Base-by-base conservation (phyloP, 2,329 filamentous ascomycete genomes). In the Stemphylium beticola region DNA sequence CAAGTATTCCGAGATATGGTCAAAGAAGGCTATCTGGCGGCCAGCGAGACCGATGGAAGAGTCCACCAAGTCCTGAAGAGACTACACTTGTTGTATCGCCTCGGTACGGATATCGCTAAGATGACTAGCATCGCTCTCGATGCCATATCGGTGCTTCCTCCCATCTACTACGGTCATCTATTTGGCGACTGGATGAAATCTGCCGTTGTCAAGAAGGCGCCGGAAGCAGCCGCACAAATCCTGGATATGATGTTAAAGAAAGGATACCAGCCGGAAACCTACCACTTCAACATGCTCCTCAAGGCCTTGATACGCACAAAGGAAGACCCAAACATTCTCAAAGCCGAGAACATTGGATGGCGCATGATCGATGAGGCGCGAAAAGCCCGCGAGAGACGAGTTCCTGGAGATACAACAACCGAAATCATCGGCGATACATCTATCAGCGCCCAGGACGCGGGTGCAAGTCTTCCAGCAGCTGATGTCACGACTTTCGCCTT, bases 1-100 rank as follows among this genome's bases (percentile, higher is more conserved):
- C 85, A 86, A 48, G 85, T 91, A 0, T 96, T 96, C 73, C 90
- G 89, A 63, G 91, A 96, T 72, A 96, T 96, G 92, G 92, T 96
- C 86, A 85, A 83, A 7, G 71, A 76, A 53, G 76, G 76, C 40
- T 74, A 75, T 9, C 52, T 73, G 2, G 68, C 73, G n/a, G 69
- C 76, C n/a, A 76, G 79, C 45, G 79, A 76, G 20, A 75, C 74
- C 4, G 68, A 49, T 7, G 31, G 41, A 8, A 32, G 57, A 14
- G 42, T 70, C 14, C n/a, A 58, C 5, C 42, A 57, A 41, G 66
- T 73, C 4, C 53, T 74, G 29, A 56, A 50, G 31, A 64, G 66
- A 43, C 57, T 74, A 2, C 60, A 71, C 20, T 53, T 67, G 41
- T 50, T 74, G 15, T 73, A 67, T 36, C 59, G 62, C 5, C 60